Evolutionary conservation across 1,284 basidiomycete genomes (phyloP), one percentile per base, ranked within the genome.

Genomic region (Gastroboletus turbinatus): DNA sequence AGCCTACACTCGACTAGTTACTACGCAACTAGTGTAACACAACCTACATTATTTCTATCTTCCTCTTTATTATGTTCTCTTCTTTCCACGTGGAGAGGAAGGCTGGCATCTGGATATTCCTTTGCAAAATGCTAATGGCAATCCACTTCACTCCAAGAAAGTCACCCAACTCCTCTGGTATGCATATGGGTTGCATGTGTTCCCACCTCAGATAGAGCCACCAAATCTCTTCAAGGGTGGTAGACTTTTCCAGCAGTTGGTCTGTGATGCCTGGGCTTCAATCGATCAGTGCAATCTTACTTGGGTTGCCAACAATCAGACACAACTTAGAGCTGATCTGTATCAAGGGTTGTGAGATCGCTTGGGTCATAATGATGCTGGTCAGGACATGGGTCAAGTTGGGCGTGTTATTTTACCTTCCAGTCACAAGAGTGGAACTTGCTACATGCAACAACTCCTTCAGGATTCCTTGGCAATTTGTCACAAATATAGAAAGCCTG

Each of bases 191-290:
- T 29, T 64, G 0, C 59, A 68, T 40, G 2, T 35, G 0, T 2
- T 1, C 3, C 45, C 50, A 4, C 0, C 0, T 1, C 0, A 56
- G 0, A 13, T 60, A 2, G 57, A 67, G 10, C 50, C 57, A 19
- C 1, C 1, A 0, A 67, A 68, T 52, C 42, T 81, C 2, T 67
- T 80, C 21, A 70, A 62, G 16, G 74, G 67, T 51, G 73, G 75
- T 0, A 63, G 69, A 0, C 67, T 82, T 0, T 73, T 82, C 36
- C 74, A 78, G 44, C 73, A 77, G 17, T 78, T 73, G 42, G 29
- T 72, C 7, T 73, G 71, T 51, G 72, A 77, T 60, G 70, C 64
- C 21, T 76, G 64, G 66, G 73, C 74, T 2, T 65, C 63, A 0
- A 60, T 66, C 30, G 71, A 76, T 8, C 71, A 77, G 29, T 57